Base-by-base conservation (phyloP, 129 eudicot species). In the Silybum marianum region DNA sequence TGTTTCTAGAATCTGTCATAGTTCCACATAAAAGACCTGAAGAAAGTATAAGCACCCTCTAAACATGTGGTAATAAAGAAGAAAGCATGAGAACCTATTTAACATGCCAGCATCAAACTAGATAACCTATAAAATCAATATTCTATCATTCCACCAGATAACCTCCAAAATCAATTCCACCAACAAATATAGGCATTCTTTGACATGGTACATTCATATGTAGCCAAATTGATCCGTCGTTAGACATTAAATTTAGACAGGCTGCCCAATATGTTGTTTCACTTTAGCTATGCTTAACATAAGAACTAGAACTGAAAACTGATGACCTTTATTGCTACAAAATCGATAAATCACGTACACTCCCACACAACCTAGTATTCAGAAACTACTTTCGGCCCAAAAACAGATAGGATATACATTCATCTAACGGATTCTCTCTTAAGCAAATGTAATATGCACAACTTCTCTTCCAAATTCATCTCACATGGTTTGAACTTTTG, bases 381-480 rank as follows among this genome's bases (percentile, higher is more conserved):
- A 62, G 12, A 62, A 62, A 62, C 69, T 21, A 62, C 24, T 62
- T 21, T 21, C 69, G 21, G 24, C 26, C 25, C 69, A 21, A 62
- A 28, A 9, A 22, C 7, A 21, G 12, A 62, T 62, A 21, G 12
- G 13, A 7, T 21, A 62, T 21, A 25, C 69, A 21, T 8, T 62
- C 4, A n/a, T 19, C 69, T 62, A 62, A 19, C 6, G 11, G 19
- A 62, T 21, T 21, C 13, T 21, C 69, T 4, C 12, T 21, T 16
- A n/a, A 58, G 66, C 23, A 69, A 69, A 69, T 69, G 28, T 28
- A 18, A 70, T 70, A 62, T 21, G 63, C 63, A 54, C 63, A 54
- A 54, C 22, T 54, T 54, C 22, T 54, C 19, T 54, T 54, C 5
- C 1, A 4, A 54, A 54, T 54, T 54, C 63, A 54, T 54, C 22